Conservation (phyloP, 352 stramenopile genomes). For the Phytophthora colocasiae region DNA sequence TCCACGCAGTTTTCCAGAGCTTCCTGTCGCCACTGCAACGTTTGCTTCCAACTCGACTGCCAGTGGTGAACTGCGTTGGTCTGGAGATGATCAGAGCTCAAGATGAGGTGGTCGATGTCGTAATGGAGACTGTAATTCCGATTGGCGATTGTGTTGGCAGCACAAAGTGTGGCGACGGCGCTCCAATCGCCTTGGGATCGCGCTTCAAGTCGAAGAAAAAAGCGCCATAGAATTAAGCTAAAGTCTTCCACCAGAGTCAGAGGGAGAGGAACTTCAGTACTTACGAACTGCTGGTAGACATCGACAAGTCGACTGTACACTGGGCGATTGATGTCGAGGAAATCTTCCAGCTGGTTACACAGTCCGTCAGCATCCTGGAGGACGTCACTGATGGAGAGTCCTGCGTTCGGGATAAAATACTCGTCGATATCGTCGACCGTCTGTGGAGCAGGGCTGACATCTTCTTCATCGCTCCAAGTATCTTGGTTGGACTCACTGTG, state of each 20-base stretch:
- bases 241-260: slow-evolving; percentile 3
- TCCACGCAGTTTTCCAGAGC: background rate
- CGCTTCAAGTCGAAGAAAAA: background rate
- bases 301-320: slow-evolving; percentile 1
- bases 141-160: slow-evolving; percentile 8
- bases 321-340: background rate
- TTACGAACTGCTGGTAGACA: background rate
- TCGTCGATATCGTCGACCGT: background rate
- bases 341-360: background rate
- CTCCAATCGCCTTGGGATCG: background rate
- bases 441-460: background rate
- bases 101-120: slow-evolving; percentile 18
- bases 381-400: background rate
- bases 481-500: background rate
- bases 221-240: slow-evolving; percentile 1
- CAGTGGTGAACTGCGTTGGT: slow-evolving; percentile 10
- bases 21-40: background rate
- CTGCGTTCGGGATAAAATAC: background rate
- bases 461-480: slow-evolving; percentile 10
- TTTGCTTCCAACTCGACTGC: slow-evolving; percentile 4
- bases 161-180: slow-evolving; percentile 4
- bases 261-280: background rate
- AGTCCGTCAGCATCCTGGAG: background rate
- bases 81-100: background rate
- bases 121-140: slow-evolving; percentile 19